Evolutionary conservation across 2,329 filamentous ascomycete species (phyloP).

Genomic region (Xylaria sp.): DNA sequence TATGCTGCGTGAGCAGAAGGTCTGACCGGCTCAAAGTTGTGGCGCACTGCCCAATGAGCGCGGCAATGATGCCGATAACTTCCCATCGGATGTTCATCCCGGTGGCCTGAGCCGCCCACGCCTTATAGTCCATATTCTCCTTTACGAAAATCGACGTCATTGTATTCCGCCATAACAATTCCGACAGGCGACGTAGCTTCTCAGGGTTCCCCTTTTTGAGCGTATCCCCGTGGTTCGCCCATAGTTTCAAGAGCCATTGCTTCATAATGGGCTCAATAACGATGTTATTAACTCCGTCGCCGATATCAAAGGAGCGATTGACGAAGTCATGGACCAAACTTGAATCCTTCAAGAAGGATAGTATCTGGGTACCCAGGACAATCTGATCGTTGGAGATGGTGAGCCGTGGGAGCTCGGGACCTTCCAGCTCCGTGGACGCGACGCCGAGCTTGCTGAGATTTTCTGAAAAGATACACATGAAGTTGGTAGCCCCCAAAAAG

Average conservation of each 20-base stretch:
- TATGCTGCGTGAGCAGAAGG: constrained; percentile 44
- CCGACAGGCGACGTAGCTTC: constrained; percentile 48
- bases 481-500: constrained; percentile 49
- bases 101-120: constrained; percentile 46
- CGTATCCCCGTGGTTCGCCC: constrained; percentile 44
- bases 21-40: constrained; percentile 45
- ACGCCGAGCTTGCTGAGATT: constrained; percentile 46
- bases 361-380: constrained; percentile 47
- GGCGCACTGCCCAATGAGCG: constrained; percentile 45
- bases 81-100: constrained; percentile 51
- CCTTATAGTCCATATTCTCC: constrained; percentile 44
- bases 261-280: constrained; percentile 48
- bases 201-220: constrained; percentile 49
- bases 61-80: constrained; percentile 50
- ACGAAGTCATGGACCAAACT: constrained; percentile 47
- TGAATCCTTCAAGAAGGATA: constrained; percentile 49
- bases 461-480: constrained; percentile 49
- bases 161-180: constrained; percentile 51
- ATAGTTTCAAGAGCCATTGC: constrained; percentile 49
- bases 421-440: constrained; percentile 42
- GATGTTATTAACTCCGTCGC: constrained; percentile 44
- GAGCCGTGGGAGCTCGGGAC: constrained; percentile 41
- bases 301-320: constrained; percentile 46
- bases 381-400: constrained; percentile 49
- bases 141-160: constrained; percentile 45